phyloP scores from a whole-genome alignment of 768 basidiomycete species.

The Amanita pallidorosea region DNA sequence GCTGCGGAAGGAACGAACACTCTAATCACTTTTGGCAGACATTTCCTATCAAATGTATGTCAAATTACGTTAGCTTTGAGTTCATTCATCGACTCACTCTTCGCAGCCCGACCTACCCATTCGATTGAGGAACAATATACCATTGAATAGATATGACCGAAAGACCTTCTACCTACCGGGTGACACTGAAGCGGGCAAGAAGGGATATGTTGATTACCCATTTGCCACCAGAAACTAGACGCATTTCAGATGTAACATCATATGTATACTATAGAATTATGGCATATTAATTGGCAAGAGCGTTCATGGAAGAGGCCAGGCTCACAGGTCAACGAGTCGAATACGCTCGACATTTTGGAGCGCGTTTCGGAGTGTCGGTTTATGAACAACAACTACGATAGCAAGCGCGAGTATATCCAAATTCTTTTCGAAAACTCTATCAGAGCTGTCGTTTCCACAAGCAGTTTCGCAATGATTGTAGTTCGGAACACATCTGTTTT shows the following conservation, averaged over 20 bases:
- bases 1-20: slow-evolving; percentile 23
- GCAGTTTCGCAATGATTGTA: slow-evolving; percentile 7
- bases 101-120: slow-evolving; percentile 31
- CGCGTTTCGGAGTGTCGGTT: too few species aligned
- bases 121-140: slow-evolving; percentile 22
- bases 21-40: slow-evolving; percentile 19
- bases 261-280: too few species aligned
- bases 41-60: slow-evolving; percentile 23
- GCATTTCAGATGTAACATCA: too few species aligned
- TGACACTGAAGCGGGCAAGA: slow-evolving; percentile 11
- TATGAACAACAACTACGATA: too few species aligned
- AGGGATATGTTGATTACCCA: slow-evolving; percentile 22
- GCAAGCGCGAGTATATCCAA: too few species aligned
- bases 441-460: too few species aligned
- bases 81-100: background rate
- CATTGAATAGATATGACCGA: slow-evolving; percentile 21
- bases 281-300: too few species aligned
- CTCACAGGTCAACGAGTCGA: too few species aligned
- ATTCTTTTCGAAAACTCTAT: too few species aligned
- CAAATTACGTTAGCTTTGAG: background rate
- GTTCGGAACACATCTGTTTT: slow-evolving; percentile 11
- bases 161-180: slow-evolving; percentile 28
- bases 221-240: slow-evolving; percentile 9
- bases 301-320: too few species aligned
- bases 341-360: too few species aligned